Percentiles rank a stretch among this genome's conserved stretches.
phyloP scores from a whole-genome alignment of 352 stramenopile species.

The Pythium apleroticum region DNA sequence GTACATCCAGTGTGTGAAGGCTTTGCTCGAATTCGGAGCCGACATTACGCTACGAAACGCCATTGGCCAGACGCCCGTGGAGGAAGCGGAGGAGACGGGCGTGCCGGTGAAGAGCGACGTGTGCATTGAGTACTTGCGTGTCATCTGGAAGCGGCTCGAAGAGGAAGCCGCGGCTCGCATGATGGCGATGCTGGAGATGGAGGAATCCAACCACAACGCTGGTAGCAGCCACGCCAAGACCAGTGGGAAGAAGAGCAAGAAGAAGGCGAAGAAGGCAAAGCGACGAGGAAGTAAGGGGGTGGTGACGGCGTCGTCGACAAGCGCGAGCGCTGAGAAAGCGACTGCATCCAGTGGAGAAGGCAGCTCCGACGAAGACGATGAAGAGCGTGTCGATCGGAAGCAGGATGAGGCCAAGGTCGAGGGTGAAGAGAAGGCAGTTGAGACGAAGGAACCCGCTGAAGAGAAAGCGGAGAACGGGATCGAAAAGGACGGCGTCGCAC shows the following conservation, averaged over 20 bases:
- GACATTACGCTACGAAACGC: constrained; percentile 80
- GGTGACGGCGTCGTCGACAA: neutral
- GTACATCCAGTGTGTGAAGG: constrained; percentile 74
- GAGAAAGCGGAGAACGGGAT: constrained; percentile 5
- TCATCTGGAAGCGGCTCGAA: constrained; percentile 70
- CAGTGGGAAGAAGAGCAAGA: constrained; percentile 52
- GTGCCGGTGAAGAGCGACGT: constrained; percentile 44
- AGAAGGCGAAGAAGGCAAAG: constrained; percentile 77
- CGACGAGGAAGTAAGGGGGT: constrained; percentile 37
- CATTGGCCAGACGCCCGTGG: constrained; percentile 76
- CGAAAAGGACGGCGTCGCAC: constrained; percentile 1
- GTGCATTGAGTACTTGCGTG: constrained; percentile 60
- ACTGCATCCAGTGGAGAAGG: constrained; percentile 21
- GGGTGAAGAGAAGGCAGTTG: constrained; percentile 3
- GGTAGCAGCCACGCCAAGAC: constrained; percentile 3
- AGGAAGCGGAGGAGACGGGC: constrained; percentile 74
- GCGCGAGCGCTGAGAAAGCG: constrained; percentile 26
- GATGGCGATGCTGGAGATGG: constrained; percentile 85
- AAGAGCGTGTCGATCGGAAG: neutral
- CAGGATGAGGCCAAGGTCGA: neutral
- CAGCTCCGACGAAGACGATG: constrained; percentile 25
- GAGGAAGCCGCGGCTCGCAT: constrained; percentile 76
- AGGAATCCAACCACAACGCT: constrained; percentile 37
- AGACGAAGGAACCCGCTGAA: neutral
- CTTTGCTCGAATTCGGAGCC: constrained; percentile 52